These are phyloP conservation scores for Tetraselmis striata DNA, from an alignment of 139 green algal genomes.

Conservation along the genomic window DNA sequence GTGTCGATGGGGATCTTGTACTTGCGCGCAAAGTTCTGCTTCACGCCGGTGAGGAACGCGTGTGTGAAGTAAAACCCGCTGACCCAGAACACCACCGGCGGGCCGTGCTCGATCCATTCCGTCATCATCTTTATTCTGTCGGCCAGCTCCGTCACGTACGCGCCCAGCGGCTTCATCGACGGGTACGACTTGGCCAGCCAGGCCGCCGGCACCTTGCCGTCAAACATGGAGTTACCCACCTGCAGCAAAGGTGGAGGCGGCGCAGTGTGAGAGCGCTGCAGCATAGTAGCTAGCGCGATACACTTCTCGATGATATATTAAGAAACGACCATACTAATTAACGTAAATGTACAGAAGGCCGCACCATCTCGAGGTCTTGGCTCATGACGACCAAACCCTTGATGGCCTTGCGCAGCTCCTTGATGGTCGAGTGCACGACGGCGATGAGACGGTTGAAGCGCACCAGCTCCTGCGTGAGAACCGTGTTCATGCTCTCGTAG, in stretches of 20 bases:
- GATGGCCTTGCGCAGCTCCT: conserved; percentile 37
- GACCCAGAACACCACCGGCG: conserved; percentile 69
- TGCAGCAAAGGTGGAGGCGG: conserved; percentile 2
- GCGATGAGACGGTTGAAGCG: conserved; percentile 65
- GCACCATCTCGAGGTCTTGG: conserved; percentile 46
- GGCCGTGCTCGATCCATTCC: conserved; percentile 55
- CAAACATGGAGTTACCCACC: conserved; percentile 31
- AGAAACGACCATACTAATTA: neutral
- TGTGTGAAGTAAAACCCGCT: conserved; percentile 83
- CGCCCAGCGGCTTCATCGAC: conserved; percentile 59
- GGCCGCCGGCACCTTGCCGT: conserved; percentile 48
- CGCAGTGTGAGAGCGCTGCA: too few species aligned
- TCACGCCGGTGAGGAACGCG: conserved; percentile 58
- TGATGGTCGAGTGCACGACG: conserved; percentile 46
- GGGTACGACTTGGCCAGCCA: conserved; percentile 66
- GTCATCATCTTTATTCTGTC: conserved; percentile 47
- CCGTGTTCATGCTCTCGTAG: conserved; percentile 74
- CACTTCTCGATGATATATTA: too few species aligned
- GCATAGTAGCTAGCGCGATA: too few species aligned
- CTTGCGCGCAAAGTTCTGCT: conserved; percentile 47
- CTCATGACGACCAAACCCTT: conserved; percentile 62
- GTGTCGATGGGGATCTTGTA: conserved; percentile 42
- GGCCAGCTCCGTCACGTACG: conserved; percentile 62
- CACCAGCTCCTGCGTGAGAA: conserved; percentile 74
- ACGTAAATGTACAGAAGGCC: neutral